Base-by-base conservation (phyloP, 2,329 filamentous ascomycete genomes). In the Cephalotrichum gorgonifer region DNA sequence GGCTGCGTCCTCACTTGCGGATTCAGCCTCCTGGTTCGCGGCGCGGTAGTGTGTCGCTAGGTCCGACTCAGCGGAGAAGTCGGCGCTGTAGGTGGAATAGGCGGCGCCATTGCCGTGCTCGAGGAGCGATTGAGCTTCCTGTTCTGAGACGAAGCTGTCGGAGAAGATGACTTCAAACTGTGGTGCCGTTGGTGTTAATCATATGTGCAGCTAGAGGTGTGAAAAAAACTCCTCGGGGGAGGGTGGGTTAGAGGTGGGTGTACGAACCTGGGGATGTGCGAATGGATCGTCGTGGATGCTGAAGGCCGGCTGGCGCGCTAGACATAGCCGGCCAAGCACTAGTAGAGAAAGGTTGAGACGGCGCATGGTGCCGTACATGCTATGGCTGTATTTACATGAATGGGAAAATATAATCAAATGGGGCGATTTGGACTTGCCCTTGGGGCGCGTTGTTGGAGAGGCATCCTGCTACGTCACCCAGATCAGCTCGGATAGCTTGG, bases 241-340 rank as follows among this genome's bases (percentile, higher is more conserved):
- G 11, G 42, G 26, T 44, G 35, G 23, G 2, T 28, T 14, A 3
- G n/a, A 26, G 23, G 9, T 23, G 28, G 12, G 30, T 26, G 22
- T 9, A 59, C 72, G 54, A 72, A 91, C 87, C 76, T 93, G 88
- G 11, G 90, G 90, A 66, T 85, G 88, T 17, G 88, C 88, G 50
- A 95, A 75, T 47, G 95, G 66, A 62, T 96, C 90, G 61, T 95
- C 88, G 59, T 93, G 83, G 50, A 95, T 86, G 68, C 84, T 95
- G 70, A 95, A 95, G 49, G 72, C 68, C 7, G 69, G 70, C 43
- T 75, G 72, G 43, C 72, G 70, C 55, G 75, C 76, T 54, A 56
- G 58, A 56, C 64, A 67, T 27, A 76, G 66, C 62, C 67, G 72
- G 54, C 70, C 56, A 44, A 60, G 59, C 42, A 68, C 68, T 50